phyloP scores from a whole-genome alignment of 495 filamentous ascomycete genomes.

The Cercophora newfieldiana region DNA sequence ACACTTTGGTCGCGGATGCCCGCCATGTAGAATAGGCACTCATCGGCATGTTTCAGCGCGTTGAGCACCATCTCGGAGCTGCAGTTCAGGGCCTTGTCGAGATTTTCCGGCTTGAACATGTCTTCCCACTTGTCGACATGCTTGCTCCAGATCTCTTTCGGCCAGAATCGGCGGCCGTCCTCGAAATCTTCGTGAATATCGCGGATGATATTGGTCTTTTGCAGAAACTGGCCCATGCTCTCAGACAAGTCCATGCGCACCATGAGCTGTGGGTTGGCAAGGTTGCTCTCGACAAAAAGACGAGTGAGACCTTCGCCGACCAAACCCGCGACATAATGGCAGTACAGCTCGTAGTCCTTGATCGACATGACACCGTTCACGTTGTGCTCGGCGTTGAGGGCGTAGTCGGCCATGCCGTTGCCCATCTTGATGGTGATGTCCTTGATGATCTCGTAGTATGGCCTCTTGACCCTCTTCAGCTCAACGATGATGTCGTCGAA shows the following conservation, averaged over 20 bases:
- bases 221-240: constrained; percentile 94
- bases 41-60: constrained; percentile 81
- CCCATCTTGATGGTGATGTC: constrained; percentile 96
- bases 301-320: constrained; percentile 92
- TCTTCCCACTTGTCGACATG: constrained; percentile 87
- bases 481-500: constrained; percentile 85
- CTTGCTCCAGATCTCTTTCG: constrained; percentile 94
- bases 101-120: constrained; percentile 78
- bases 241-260: constrained; percentile 79
- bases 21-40: constrained; percentile 96
- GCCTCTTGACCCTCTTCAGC: constrained; percentile 84
- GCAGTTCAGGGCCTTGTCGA: constrained; percentile 79
- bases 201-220: constrained; percentile 98
- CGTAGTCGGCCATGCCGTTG: constrained; percentile 97
- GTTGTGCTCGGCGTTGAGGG: constrained; percentile 75
- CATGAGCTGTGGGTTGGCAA: constrained; percentile 82
- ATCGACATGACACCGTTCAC: constrained; percentile 77
- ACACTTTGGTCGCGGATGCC: constrained; percentile 94
- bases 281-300: constrained; percentile 83
- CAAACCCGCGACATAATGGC: constrained; percentile 95
- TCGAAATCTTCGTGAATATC: constrained; percentile 88
- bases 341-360: constrained; percentile 91
- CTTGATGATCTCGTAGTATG: constrained; percentile 82
- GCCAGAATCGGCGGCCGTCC: constrained; percentile 89
- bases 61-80: constrained; percentile 94